Conservation (phyloP, 495 filamentous ascomycete genomes). For the Aspergillus taichungensis region DNA sequence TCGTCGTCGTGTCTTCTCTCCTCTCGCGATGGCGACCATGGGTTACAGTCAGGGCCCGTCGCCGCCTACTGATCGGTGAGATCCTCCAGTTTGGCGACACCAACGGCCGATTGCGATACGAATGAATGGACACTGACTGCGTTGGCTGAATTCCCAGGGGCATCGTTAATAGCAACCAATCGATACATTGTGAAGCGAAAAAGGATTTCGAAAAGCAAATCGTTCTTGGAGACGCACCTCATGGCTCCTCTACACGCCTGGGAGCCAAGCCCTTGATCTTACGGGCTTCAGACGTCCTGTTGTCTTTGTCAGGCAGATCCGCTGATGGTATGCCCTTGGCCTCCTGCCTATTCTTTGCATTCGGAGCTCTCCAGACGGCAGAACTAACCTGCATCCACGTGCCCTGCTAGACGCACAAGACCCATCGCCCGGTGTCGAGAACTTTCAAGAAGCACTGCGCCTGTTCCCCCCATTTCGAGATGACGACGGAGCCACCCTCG, state of each 20-base stretch:
- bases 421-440: slow-evolving; percentile 10
- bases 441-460: slow-evolving; percentile 20
- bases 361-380: background rate
- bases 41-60: slow-evolving; percentile 4
- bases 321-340: slow-evolving; percentile 11
- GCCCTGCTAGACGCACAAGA: slow-evolving; percentile 7
- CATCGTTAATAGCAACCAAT: slow-evolving; percentile 2
- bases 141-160: slow-evolving; percentile 3
- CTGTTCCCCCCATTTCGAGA: slow-evolving; percentile 20
- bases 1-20: background rate
- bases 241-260: slow-evolving; percentile 6
- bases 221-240: slow-evolving; percentile 5
- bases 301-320: slow-evolving; percentile 15
- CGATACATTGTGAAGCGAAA: slow-evolving; percentile 3
- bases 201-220: slow-evolving; percentile 13
- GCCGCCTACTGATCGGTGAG: slow-evolving; percentile 10
- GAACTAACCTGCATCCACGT: background rate
- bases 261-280: slow-evolving; percentile 12
- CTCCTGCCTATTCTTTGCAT: slow-evolving; percentile 1
- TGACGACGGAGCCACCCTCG: slow-evolving; percentile 15
- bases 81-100: background rate
- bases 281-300: slow-evolving; percentile 15
- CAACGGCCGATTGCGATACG: background rate
- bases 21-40: background rate
- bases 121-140: background rate